A percentile compares a stretch with the other conserved stretches of the same genome.
These are phyloP conservation scores for Lactifluus volemus DNA, from an alignment of 768 basidiomycete genomes.

Conservation along the genomic window DNA sequence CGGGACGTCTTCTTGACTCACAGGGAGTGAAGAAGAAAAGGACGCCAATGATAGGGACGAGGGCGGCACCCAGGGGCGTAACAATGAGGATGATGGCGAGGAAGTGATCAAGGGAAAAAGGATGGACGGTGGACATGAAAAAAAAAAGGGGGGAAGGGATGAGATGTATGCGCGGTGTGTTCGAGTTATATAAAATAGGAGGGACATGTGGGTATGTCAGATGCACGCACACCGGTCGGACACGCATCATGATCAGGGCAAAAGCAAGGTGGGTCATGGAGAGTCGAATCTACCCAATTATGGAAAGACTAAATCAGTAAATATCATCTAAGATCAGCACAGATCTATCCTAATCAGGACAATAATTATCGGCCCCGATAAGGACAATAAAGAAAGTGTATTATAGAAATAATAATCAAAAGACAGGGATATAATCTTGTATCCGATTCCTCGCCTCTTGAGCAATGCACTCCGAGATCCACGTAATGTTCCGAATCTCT, in stretches of 20 bases:
- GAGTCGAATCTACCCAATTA: neutral
- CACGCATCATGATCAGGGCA: neutral
- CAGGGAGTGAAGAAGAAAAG: slow-evolving; percentile 15
- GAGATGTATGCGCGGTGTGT: neutral
- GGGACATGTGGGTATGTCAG: neutral
- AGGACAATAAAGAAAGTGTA: too few species aligned
- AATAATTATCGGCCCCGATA: neutral
- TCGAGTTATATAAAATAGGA: neutral
- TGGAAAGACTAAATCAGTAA: neutral
- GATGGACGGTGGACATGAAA: slow-evolving; percentile 1
- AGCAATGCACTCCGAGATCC: slow-evolving; percentile 98
- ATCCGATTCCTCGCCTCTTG: slow-evolving; percentile 95
- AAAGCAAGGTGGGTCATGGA: neutral
- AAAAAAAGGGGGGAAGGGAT: neutral
- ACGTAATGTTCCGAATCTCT: slow-evolving; percentile 81
- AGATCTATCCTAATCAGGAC: neutral
- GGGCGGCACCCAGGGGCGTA: slow-evolving; percentile 11
- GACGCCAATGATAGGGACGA: slow-evolving; percentile 12
- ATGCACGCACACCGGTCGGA: neutral
- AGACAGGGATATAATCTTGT: slow-evolving; percentile 89
- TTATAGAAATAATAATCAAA: slow-evolving; percentile 31
- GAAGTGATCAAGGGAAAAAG: neutral
- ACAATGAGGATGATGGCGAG: slow-evolving; percentile 18
- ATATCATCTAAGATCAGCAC: neutral
- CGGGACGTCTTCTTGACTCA: slow-evolving; percentile 13